Conservation (phyloP, 2,329 filamentous ascomycete species). For the Cladobotryum mycophilum region DNA sequence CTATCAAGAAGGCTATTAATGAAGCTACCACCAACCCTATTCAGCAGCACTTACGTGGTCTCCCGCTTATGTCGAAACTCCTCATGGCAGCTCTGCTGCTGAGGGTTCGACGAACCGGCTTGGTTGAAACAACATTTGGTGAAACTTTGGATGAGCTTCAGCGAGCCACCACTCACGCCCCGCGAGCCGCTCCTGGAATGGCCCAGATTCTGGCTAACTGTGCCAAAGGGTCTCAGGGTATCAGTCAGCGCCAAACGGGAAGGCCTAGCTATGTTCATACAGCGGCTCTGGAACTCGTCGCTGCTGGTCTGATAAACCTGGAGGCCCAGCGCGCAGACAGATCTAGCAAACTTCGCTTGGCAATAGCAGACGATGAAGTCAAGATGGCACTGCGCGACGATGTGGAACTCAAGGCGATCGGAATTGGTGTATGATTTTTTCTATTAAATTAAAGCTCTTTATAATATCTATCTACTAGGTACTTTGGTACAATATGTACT, state of each 20-base stretch:
- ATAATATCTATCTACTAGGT: not conserved
- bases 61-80: slow-evolving; percentile 77
- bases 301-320: slow-evolving; percentile 80
- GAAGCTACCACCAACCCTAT: slow-evolving; percentile 91
- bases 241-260: slow-evolving; percentile 24
- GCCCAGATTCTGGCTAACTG: slow-evolving; percentile 27
- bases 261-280: slow-evolving; percentile 47
- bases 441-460: not conserved
- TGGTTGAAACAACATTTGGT: slow-evolving; percentile 80
- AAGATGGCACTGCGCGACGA: slow-evolving; percentile 84
- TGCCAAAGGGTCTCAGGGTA: slow-evolving; percentile 21
- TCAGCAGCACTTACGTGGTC: slow-evolving; percentile 77
- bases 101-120: slow-evolving; percentile 72
- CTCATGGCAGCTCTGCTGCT: slow-evolving; percentile 78
- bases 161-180: slow-evolving; percentile 30
- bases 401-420: slow-evolving; percentile 74
- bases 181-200: slow-evolving; percentile 31
- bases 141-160: slow-evolving; percentile 76
- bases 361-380: slow-evolving; percentile 86
- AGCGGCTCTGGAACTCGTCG: slow-evolving; percentile 76
- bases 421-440: slow-evolving; percentile 42
- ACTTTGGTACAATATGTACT: too few species aligned
- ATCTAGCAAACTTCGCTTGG: slow-evolving; percentile 78
- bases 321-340: slow-evolving; percentile 77
- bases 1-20: slow-evolving; percentile 88